Evolutionary conservation across 192 early-diverging fungal genomes (phyloP), one percentile per base, ranked within the genome.

Genomic region (Entomortierella beljakovae): DNA sequence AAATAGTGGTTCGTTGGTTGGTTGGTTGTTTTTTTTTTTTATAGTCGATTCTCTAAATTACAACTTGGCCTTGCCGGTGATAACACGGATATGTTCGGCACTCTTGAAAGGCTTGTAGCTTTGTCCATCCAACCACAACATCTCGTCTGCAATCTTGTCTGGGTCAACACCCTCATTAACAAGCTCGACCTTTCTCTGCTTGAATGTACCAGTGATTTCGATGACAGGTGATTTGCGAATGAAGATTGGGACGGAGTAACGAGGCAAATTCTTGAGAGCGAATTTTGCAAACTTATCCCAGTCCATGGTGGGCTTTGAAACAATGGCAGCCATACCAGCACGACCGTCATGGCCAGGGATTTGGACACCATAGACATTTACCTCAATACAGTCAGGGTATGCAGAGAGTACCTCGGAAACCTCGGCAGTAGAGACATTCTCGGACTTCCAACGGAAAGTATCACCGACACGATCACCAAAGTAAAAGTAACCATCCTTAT

Each of bases 391-490:
- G 25, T 82, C 87, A 0, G 90, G 86, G 49, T 82, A 91, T 13
- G 77, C 56, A 32, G 79, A 81, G 25, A 93, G 29, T 9, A 85
- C 84, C 58, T 91, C 85, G 0, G 86, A 84, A 10, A 93, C 89
- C 71, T 93, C 90, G 11, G 84, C 82, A 5, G 86, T 85, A 8
- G 83, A 80, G 15, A 90, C 88, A 54, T 89, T 88, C 68, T 89
- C 88, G 1, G 75, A 84, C 55, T 91, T 91, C 92, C 91, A 92
- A 15, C 92, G 71, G 83, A 92, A 93, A 23, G 92, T 91, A 46
- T 93, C 91, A 15, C 92, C 91, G 5, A 90, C 79, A 50, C 92
- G 88, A 42, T 92, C 91, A 18, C 86, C 85, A 77, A 93, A 92
- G 70, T 87, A 89, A 38, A 86, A 83, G 64, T 85, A 91, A 2